Evolutionary conservation across 2,329 filamentous ascomycete species (phyloP).

Genomic region (Arachnopeziza araneosa): DNA sequence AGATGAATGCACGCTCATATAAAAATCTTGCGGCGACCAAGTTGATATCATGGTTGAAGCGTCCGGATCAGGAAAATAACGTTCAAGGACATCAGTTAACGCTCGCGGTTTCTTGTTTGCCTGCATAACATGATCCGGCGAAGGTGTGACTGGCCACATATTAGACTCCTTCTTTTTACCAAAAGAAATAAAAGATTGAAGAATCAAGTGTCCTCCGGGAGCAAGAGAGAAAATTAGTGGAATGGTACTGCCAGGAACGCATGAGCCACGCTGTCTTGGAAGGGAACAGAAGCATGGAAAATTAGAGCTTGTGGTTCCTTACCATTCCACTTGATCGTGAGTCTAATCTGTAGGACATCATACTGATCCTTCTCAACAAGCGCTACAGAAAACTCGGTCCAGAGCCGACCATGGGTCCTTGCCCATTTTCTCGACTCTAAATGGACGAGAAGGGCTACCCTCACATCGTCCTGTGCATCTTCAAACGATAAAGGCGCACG

Average conservation of each 20-base stretch:
- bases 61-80: conserved; percentile 25
- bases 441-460: conserved; percentile 19
- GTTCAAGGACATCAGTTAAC: conserved; percentile 23
- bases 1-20: conserved; percentile 62
- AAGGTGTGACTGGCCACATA: conserved; percentile 12
- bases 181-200: too few species aligned
- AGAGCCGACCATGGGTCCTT: conserved; percentile 23
- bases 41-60: not conserved
- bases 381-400: conserved; percentile 23
- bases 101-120: conserved; percentile 12
- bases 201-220: not conserved
- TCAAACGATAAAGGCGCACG: conserved; percentile 12
- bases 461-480: conserved; percentile 18
- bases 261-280: not conserved
- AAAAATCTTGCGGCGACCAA: conserved; percentile 56
- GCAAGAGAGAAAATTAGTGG: not conserved
- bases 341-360: conserved; percentile 21
- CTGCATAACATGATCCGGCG: conserved; percentile 16
- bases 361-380: conserved; percentile 14
- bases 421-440: conserved; percentile 19
- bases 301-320: not conserved
- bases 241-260: not conserved
- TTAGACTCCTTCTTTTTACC: not conserved
- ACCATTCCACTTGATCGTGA: conserved; percentile 28
- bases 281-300: not conserved